A percentile compares a stretch with the other conserved stretches of the same genome.
Evolutionary conservation across 495 filamentous ascomycete genomes (phyloP).

Genomic region (Tuber microsphaerosporum): DNA sequence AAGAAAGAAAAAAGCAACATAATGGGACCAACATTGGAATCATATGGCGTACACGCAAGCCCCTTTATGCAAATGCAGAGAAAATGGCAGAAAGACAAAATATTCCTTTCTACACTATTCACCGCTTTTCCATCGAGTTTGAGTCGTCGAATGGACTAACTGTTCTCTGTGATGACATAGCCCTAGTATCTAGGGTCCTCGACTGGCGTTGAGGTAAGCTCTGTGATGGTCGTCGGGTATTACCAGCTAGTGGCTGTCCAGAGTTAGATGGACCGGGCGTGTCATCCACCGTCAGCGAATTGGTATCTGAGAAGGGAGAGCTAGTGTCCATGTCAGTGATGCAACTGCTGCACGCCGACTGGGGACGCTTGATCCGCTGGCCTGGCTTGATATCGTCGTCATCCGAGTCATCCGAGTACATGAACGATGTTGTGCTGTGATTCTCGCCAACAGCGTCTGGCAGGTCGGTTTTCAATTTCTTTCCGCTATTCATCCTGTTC

Average conservation of each 20-base stretch:
- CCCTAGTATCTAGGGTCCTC: constrained; percentile 13
- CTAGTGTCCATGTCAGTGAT: constrained; percentile 39
- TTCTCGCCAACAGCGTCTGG: constrained; percentile 28
- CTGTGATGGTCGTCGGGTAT: constrained; percentile 14
- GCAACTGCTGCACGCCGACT: constrained; percentile 36
- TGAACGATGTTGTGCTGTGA: constrained; percentile 32
- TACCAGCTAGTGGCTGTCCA: constrained; percentile 12
- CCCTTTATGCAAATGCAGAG: not conserved
- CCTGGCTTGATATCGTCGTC: constrained; percentile 31
- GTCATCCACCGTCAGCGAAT: constrained; percentile 26
- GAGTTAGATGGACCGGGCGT: constrained; percentile 26
- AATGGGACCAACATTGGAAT: not conserved
- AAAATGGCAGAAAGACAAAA: not conserved
- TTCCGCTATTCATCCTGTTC: constrained; percentile 50
- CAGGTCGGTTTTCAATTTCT: constrained; percentile 43
- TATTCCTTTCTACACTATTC: not conserved
- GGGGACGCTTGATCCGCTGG: constrained; percentile 23
- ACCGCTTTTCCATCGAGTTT: constrained; percentile 32
- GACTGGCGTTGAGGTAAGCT: not conserved
- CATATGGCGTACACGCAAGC: not conserved
- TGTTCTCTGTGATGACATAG: constrained; percentile 21
- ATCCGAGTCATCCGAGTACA: constrained; percentile 34
- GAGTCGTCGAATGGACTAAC: constrained; percentile 42
- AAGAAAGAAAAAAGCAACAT: not conserved
- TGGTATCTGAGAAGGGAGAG: constrained; percentile 40